phyloP scores from a whole-genome alignment of 805 yeast genomes.

The Zygosaccharomyces siamensis region DNA sequence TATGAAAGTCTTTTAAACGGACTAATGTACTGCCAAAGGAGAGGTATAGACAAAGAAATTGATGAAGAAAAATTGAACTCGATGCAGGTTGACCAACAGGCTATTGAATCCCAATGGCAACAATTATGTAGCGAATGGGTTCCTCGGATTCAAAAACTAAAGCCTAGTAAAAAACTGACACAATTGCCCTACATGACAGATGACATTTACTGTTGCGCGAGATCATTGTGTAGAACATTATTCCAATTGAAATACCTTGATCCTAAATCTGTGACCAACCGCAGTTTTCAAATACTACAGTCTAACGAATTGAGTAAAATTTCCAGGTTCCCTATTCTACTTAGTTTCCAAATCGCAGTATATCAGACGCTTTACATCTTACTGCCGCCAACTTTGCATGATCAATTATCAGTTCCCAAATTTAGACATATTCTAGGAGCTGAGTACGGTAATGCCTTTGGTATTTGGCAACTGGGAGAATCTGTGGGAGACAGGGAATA shows the following conservation, averaged over 20 bases:
- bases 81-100: slow-evolving; percentile 8
- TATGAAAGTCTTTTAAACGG: slow-evolving; percentile 33
- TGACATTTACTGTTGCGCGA: slow-evolving; percentile 48
- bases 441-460: slow-evolving; percentile 65
- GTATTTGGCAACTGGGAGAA: slow-evolving; percentile 51
- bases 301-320: slow-evolving; percentile 48
- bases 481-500: slow-evolving; percentile 47
- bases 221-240: slow-evolving; percentile 42
- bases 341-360: slow-evolving; percentile 44
- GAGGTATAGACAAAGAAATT: slow-evolving; percentile 2
- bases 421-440: slow-evolving; percentile 50
- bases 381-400: slow-evolving; percentile 36
- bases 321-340: slow-evolving; percentile 42
- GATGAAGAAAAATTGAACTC: slow-evolving; percentile 12
- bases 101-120: slow-evolving; percentile 16
- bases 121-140: slow-evolving; percentile 39
- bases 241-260: slow-evolving; percentile 30
- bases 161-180: slow-evolving; percentile 34
- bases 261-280: slow-evolving; percentile 12
- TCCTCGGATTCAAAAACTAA: slow-evolving; percentile 30
- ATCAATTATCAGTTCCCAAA: slow-evolving; percentile 35
- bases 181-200: slow-evolving; percentile 45
- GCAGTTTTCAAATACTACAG: slow-evolving; percentile 42
- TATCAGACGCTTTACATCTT: slow-evolving; percentile 45
- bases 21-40: slow-evolving; percentile 33